phyloP scores from a whole-genome alignment of 805 yeast genomes.

The Starmera dryadoides region DNA sequence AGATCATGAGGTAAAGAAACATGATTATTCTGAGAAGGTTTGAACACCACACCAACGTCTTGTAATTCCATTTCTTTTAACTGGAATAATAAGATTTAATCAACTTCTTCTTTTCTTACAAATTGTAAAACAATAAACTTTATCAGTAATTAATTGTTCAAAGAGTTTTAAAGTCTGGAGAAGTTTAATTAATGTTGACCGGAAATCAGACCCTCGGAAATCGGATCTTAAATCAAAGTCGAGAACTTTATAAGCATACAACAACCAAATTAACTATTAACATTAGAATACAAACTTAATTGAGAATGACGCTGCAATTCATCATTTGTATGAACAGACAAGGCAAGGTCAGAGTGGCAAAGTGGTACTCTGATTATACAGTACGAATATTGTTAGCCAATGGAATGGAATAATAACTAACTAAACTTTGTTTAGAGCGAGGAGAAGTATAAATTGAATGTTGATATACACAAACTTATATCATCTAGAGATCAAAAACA shows the following conservation, averaged over 20 bases:
- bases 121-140: too few species aligned
- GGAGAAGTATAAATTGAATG: constrained; percentile 40
- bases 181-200: too few species aligned
- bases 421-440: constrained; percentile 25
- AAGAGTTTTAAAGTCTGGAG: too few species aligned
- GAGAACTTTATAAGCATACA: too few species aligned
- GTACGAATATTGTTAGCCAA: constrained; percentile 26
- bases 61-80: constrained; percentile 8
- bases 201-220: too few species aligned
- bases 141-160: too few species aligned
- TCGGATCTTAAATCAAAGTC: too few species aligned
- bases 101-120: too few species aligned
- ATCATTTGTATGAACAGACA: constrained; percentile 82
- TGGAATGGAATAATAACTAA: constrained; percentile 25
- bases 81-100: background rate
- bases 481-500: constrained; percentile 78
- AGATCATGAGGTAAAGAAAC: constrained; percentile 4
- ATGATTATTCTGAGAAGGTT: constrained; percentile 4
- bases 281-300: too few species aligned
- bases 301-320: constrained; percentile 68
- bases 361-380: constrained; percentile 55
- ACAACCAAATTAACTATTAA: too few species aligned
- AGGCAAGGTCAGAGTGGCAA: constrained; percentile 83
- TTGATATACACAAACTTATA: constrained; percentile 70
- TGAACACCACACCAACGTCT: background rate